Evolutionary conservation across 2,329 filamentous ascomycete species (phyloP).

Genomic region (Colletotrichum caudatum): DNA sequence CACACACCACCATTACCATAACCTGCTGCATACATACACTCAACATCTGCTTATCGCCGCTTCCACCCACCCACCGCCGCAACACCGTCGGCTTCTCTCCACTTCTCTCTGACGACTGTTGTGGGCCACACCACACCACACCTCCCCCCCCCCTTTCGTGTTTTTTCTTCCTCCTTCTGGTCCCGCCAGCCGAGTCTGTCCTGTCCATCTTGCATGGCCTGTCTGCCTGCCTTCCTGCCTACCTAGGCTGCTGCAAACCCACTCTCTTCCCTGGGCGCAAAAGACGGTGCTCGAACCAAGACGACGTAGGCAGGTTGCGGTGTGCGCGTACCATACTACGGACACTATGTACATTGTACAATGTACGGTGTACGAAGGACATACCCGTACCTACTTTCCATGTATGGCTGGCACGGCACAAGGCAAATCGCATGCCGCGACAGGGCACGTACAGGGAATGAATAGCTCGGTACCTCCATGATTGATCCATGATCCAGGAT

Average conservation of each 20-base stretch:
- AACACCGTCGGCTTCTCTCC: constrained; percentile 30
- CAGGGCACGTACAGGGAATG: background rate
- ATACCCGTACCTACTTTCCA: background rate
- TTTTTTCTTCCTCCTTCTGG: constrained; percentile 18
- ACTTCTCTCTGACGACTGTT: constrained; percentile 38
- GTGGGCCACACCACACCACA: constrained; percentile 9
- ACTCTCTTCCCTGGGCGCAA: background rate
- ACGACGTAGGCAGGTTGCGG: too few relatives aligned
- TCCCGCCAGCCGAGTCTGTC: constrained; percentile 18
- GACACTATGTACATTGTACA: too few relatives aligned
- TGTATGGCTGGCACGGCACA: background rate
- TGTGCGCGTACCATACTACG: too few relatives aligned
- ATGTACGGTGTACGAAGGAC: too few relatives aligned
- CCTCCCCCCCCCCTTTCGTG: constrained; percentile 28
- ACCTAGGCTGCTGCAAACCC: background rate
- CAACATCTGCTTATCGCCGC: constrained; percentile 18
- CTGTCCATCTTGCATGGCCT: constrained; percentile 19
- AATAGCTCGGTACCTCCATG: background rate
- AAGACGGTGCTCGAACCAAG: background rate
- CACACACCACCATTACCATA: background rate
- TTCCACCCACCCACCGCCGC: background rate
- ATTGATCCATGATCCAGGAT: background rate
- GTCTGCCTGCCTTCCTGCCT: too few relatives aligned
- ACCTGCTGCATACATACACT: background rate
- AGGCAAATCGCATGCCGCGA: background rate